A percentile compares a stretch with the other conserved stretches of the same genome.
phyloP scores from a whole-genome alignment of 805 yeast genomes.

The Kuraishia ogatae region DNA sequence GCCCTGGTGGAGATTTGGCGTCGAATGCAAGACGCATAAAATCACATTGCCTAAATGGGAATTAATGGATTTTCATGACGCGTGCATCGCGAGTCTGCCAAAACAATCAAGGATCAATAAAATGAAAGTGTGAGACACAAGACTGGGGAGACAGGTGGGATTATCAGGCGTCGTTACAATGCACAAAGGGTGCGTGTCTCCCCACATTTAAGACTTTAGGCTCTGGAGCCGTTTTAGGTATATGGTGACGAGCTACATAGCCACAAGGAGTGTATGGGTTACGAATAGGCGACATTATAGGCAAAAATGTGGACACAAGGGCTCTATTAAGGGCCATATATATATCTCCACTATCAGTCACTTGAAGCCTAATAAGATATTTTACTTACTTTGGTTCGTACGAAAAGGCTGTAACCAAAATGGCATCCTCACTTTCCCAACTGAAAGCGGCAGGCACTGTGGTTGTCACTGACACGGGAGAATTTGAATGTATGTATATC shows the following conservation, averaged over 20 bases:
- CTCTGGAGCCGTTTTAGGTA: not conserved
- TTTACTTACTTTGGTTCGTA: not conserved
- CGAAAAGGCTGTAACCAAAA: constrained; percentile 4
- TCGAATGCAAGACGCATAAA: not conserved
- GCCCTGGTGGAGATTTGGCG: not conserved
- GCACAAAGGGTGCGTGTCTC: not conserved
- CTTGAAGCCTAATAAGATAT: not conserved
- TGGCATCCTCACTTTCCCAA: constrained; percentile 51
- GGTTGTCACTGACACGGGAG: constrained; percentile 93
- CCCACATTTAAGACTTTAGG: not conserved
- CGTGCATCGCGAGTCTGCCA: not conserved
- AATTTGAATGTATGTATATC: constrained; percentile 50
- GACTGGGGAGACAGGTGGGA: not conserved
- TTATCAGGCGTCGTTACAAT: not conserved
- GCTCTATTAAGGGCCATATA: not conserved
- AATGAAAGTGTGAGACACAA: not conserved
- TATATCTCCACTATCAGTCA: not conserved
- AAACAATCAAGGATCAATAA: not conserved
- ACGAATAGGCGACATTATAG: not conserved
- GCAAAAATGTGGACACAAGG: not conserved
- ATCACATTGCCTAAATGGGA: not conserved
- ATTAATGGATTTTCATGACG: not conserved
- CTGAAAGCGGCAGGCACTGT: constrained; percentile 82
- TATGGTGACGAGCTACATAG: not conserved
- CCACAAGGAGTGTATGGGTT: not conserved